Percentiles rank a stretch among this genome's conserved stretches.
These are phyloP conservation scores for Pythium pyrilobum DNA, from an alignment of 352 stramenopile species.

Conservation along the genomic window DNA sequence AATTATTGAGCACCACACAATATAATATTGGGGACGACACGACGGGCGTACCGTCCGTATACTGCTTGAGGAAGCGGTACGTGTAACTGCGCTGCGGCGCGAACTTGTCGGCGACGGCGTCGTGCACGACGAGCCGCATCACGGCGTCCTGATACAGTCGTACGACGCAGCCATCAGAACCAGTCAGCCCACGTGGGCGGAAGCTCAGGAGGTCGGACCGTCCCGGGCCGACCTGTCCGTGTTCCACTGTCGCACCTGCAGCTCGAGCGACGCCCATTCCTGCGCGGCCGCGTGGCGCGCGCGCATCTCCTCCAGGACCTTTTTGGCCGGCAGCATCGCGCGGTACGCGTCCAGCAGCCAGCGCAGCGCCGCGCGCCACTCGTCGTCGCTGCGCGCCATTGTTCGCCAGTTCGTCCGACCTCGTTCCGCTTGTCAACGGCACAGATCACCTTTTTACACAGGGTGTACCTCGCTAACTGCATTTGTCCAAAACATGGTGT, in stretches of 20 bases:
- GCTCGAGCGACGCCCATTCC: constrained; percentile 42
- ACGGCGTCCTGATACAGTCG: constrained; percentile 43
- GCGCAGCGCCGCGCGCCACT: constrained; percentile 26
- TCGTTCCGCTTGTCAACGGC: no score
- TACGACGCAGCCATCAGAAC: no score
- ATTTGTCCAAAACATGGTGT: no score
- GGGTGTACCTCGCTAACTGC: not conserved
- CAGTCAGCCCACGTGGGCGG: no score
- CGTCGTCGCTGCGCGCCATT: no score
- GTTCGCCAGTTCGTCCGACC: no score
- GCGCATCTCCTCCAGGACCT: constrained; percentile 35
- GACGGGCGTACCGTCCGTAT: constrained; percentile 48
- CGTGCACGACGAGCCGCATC: constrained; percentile 43
- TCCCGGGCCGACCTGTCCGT: no score
- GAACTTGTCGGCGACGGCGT: constrained; percentile 55
- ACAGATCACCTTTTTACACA: not conserved
- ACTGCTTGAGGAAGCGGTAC: constrained; percentile 68
- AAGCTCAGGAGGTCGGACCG: no score
- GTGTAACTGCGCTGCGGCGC: constrained; percentile 54
- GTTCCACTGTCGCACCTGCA: constrained; percentile 34
- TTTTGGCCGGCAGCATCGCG: constrained; percentile 48
- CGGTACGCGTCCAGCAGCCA: constrained; percentile 55
- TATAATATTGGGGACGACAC: no score
- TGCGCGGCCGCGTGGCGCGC: constrained; percentile 14
- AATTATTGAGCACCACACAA: not conserved